Conservation (phyloP, 164 flowering plant species). For the Magnolia officinalis region DNA sequence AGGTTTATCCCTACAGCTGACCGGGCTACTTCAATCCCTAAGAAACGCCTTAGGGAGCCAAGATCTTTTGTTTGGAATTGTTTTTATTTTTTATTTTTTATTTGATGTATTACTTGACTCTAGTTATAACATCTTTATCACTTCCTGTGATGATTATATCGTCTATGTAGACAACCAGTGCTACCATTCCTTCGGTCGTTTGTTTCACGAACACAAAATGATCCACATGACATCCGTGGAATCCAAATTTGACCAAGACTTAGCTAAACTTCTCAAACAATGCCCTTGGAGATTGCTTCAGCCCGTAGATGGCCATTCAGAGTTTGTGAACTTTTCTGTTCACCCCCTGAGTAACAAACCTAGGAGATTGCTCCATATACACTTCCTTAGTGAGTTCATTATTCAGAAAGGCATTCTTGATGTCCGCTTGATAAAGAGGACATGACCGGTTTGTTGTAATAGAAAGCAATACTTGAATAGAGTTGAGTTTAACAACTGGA, state of each 20-base stretch:
- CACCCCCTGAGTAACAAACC: neutral
- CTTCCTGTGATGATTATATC: neutral
- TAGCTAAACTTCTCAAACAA: neutral
- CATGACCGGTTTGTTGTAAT: neutral
- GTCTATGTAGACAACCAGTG: neutral
- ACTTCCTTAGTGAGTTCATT: neutral
- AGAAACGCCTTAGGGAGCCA: neutral
- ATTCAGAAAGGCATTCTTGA: neutral
- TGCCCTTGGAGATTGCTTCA: neutral
- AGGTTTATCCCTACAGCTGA: neutral
- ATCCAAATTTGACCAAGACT: neutral
- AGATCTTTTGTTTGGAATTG: neutral
- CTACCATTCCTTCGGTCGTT: too few species aligned
- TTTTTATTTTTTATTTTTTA: too few species aligned
- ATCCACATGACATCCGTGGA: neutral
- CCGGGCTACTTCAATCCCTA: neutral
- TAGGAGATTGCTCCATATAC: neutral
- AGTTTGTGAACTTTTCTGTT: neutral
- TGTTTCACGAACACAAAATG: neutral
- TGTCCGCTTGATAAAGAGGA: neutral
- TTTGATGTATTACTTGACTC: neutral
- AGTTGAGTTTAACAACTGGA: neutral
- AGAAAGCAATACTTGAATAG: neutral
- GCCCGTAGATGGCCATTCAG: neutral
- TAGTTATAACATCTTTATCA: neutral